Base-by-base conservation (phyloP, 768 basidiomycete species). In the Mrakia blollopis region DNA sequence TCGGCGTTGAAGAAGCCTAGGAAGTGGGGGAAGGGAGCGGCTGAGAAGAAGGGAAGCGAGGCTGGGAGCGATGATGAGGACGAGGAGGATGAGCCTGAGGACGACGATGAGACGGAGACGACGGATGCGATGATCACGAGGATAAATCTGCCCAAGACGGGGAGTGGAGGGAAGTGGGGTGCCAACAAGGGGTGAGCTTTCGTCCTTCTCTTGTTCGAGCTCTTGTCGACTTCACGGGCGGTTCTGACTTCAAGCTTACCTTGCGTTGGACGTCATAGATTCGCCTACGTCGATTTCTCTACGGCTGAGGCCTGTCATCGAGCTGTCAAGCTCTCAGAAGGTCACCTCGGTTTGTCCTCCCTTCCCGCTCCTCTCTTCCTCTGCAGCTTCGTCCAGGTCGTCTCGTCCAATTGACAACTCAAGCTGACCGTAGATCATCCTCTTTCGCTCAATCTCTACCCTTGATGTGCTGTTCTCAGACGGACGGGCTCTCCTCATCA, bases 271-370 rank as follows among this genome's bases (percentile, higher is more conserved):
- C 47, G 9, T 8, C 21, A 25, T 67, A 98, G 96, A 54, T 99
- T 94, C 83, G 97, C 97, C 52, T 98, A 98, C 85, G 91, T 98
- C 77, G 96, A 98, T 84, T 97, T 98, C 82, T 87, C 89, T 3
- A 90, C 90, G 1, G 84, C 87, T 0, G 92, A 94, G 44, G 89
- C 88, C 18, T 92, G 96, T 81, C 81, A 81, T 5, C 85, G 87
- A 61, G 96, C 94, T 41, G 91, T 98, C 78, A 86, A 88, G 5
- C 85, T 91, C 61, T 93, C 93, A 6, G 97, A 99, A 83, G 76
- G 76, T 50, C 76, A 77, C 28, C 72, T 77, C 9, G 63, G 76
- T 73, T 23, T 50, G 76, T 65, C 41, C 41, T 37, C 47, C 57
- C 35, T 39, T 69, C 70, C 57, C 8, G 67, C 28, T 37, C 16